Evolutionary conservation across 371 early-diverging fungal species (phyloP).

Genomic region (Encephalitozoon intestinalis): DNA sequence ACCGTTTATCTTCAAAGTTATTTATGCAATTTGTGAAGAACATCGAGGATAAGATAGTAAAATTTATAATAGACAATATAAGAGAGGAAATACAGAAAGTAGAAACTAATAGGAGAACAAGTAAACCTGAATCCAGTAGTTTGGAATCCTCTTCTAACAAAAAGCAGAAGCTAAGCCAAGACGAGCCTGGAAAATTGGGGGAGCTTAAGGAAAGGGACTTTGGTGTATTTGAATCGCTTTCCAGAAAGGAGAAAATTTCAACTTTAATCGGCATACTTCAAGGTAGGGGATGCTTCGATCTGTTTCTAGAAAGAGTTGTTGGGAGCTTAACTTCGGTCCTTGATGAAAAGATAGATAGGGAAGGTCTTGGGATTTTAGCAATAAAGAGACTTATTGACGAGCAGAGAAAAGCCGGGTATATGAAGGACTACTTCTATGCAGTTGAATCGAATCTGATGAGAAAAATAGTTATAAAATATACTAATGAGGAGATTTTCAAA

Average conservation of each 20-base stretch:
- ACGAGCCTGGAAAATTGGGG: too few species aligned
- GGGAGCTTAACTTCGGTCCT: not conserved
- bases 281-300: not conserved
- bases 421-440: not conserved
- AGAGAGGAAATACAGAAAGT: not conserved
- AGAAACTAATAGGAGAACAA: not conserved
- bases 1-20: not conserved
- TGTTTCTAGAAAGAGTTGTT: not conserved
- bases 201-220: not conserved
- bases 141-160: not conserved
- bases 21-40: not conserved
- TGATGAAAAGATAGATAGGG: not conserved
- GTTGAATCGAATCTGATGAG: not conserved
- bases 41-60: not conserved
- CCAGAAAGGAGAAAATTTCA: not conserved
- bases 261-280: not conserved
- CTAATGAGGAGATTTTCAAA: not conserved
- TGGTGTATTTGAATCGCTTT: not conserved
- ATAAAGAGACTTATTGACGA: not conserved
- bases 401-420: not conserved
- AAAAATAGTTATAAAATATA: not conserved
- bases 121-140: not conserved
- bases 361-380: not conserved
- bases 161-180: not conserved
- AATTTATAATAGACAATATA: not conserved